These are phyloP conservation scores for Trichoderma afroharzianum DNA, from an alignment of 2,329 filamentous ascomycete genomes.

Conservation along the genomic window DNA sequence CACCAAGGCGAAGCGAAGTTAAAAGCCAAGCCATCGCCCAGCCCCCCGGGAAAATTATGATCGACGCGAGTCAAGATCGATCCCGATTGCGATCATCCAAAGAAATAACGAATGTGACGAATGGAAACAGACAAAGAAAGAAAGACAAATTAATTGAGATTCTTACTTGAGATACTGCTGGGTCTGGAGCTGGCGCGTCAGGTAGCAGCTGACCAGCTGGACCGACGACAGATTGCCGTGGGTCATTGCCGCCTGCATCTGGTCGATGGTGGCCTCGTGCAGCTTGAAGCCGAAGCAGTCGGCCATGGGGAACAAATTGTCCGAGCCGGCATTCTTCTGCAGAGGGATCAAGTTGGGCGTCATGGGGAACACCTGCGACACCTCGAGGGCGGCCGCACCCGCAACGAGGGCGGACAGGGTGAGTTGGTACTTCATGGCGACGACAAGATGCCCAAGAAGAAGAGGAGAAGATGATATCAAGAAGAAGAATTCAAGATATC, in stretches of 20 bases:
- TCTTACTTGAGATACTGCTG: constrained; percentile 61
- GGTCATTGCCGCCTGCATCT: constrained; percentile 58
- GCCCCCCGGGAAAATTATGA: neutral
- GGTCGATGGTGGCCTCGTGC: constrained; percentile 67
- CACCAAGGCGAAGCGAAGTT: neutral
- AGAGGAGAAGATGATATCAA: neutral
- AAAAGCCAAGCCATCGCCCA: neutral
- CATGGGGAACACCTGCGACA: constrained; percentile 13
- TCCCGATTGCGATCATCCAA: neutral
- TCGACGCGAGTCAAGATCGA: neutral
- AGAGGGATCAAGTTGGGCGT: constrained; percentile 34
- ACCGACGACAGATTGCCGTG: constrained; percentile 54
- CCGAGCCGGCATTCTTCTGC: constrained; percentile 34
- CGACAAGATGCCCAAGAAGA: neutral
- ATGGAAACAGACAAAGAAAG: neutral
- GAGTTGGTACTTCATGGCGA: constrained; percentile 23
- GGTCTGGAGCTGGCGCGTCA: constrained; percentile 58
- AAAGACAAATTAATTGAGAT: neutral
- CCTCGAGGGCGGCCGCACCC: constrained; percentile 1
- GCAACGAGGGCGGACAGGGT: constrained; percentile 25
- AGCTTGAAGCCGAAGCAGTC: constrained; percentile 57
- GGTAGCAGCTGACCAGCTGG: constrained; percentile 60
- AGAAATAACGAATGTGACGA: neutral
- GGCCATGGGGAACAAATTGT: constrained; percentile 57
- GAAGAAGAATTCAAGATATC: neutral